Conservation (phyloP, 768 basidiomycete genomes). For the Holtermanniella nyarrowii region DNA sequence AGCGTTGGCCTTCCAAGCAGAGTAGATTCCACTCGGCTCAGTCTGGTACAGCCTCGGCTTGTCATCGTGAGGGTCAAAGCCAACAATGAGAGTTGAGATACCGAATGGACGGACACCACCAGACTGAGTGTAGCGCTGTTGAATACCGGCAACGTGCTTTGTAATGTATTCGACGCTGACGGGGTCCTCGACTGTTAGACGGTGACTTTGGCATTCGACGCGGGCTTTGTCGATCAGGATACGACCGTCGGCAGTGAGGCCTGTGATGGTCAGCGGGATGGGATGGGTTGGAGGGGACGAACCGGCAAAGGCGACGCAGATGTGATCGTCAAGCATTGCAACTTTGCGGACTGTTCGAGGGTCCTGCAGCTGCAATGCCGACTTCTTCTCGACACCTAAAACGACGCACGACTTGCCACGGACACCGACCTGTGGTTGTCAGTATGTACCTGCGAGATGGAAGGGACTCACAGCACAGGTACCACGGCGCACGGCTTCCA, state of each 20-base stretch:
- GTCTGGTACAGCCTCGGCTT: conserved; percentile 88
- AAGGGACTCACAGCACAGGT: conserved; percentile 72
- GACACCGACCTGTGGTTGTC: conserved; percentile 71
- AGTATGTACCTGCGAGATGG: not conserved
- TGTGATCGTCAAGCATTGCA: conserved; percentile 94
- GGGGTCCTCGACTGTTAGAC: conserved; percentile 93
- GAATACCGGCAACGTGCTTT: conserved; percentile 94
- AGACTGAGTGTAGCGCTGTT: conserved; percentile 97
- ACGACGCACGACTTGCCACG: conserved; percentile 90
- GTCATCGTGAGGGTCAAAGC: conserved; percentile 87
- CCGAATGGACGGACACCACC: conserved; percentile 98
- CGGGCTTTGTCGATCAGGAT: conserved; percentile 97
- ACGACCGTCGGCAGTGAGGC: conserved; percentile 92
- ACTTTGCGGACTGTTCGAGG: conserved; percentile 95
- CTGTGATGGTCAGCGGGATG: conserved; percentile 44
- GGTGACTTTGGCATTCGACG: conserved; percentile 93
- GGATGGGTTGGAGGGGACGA: conserved; percentile 22
- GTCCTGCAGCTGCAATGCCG: conserved; percentile 91
- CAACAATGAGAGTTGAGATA: conserved; percentile 90
- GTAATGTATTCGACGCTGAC: conserved; percentile 98
- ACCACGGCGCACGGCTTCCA: conserved; percentile 94
- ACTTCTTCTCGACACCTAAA: conserved; percentile 98
- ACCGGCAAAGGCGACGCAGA: conserved; percentile 97
- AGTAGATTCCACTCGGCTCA: conserved; percentile 95
- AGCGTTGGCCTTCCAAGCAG: conserved; percentile 98